phyloP scores from a whole-genome alignment of 805 yeast species.

The Komagataella mondaviorum region DNA sequence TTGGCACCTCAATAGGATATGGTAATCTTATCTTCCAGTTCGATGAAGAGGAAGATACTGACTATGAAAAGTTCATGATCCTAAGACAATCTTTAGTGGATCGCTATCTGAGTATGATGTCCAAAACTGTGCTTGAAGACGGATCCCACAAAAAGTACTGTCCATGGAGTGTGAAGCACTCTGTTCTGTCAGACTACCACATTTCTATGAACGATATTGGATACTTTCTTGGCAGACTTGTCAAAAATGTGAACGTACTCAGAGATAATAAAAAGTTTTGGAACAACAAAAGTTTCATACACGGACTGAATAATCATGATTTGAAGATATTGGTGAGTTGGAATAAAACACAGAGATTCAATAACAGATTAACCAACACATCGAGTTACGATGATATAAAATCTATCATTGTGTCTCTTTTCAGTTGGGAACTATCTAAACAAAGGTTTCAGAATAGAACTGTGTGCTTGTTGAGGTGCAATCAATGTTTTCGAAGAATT shows the following conservation, averaged over 20 bases:
- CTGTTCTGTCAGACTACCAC: slow-evolving; percentile 12
- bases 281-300: slow-evolving; percentile 2
- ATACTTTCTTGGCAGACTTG: slow-evolving; percentile 9
- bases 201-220: slow-evolving; percentile 13
- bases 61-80: slow-evolving; percentile 4
- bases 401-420: slow-evolving; percentile 11
- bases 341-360: slow-evolving; percentile 4
- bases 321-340: slow-evolving; percentile 2
- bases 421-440: slow-evolving; percentile 23
- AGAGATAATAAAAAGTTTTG: slow-evolving; percentile 3
- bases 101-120: slow-evolving; percentile 10
- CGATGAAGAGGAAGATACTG: slow-evolving; percentile 10
- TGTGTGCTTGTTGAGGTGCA: slow-evolving; percentile 16
- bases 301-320: slow-evolving; percentile 1
- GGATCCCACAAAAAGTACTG: slow-evolving; percentile 12
- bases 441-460: slow-evolving; percentile 13
- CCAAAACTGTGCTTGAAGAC: slow-evolving; percentile 14
- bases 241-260: slow-evolving; percentile 6
- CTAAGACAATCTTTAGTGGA: slow-evolving; percentile 11
- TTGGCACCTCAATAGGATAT: slow-evolving; percentile 1
- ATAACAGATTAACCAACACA: slow-evolving; percentile 2
- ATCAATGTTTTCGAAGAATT: slow-evolving; percentile 22
- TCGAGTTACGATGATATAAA: slow-evolving; percentile 1
- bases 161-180: slow-evolving; percentile 4
- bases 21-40: slow-evolving; percentile 6